These are phyloP conservation scores for Diplodia scrobiculata DNA, from an alignment of 2,329 filamentous ascomycete genomes.

Conservation along the genomic window DNA sequence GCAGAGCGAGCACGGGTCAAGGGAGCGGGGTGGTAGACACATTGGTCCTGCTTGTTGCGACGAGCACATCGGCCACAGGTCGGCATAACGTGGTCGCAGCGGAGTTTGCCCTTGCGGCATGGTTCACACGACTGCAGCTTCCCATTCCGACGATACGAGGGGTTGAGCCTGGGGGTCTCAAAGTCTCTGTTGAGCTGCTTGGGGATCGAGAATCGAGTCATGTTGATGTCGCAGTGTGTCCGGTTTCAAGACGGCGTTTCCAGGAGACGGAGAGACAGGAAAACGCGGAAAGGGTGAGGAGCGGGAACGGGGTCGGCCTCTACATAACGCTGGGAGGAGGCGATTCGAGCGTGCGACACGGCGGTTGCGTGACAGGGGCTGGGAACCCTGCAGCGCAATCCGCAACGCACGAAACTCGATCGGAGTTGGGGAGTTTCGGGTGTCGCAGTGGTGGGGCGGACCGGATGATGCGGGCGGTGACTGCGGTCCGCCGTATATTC, in stretches of 20 bases:
- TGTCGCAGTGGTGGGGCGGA: neutral
- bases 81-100: conserved; percentile 41
- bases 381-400: neutral
- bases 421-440: conserved; percentile 19
- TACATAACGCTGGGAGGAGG: neutral
- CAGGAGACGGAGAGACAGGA: neutral
- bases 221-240: neutral
- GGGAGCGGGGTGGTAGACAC: conserved; percentile 44
- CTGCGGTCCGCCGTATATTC: conserved; percentile 11
- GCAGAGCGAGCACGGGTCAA: conserved; percentile 32
- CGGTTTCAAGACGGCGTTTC: conserved; percentile 3
- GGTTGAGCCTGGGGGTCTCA: conserved; percentile 11
- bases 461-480: neutral
- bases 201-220: conserved; percentile 24
- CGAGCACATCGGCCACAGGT: conserved; percentile 41
- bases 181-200: conserved; percentile 6
- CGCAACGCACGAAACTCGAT: neutral
- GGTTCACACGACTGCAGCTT: conserved; percentile 45
- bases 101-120: conserved; percentile 34
- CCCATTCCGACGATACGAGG: conserved; percentile 41
- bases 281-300: neutral
- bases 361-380: neutral
- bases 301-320: neutral
- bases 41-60: conserved; percentile 37
- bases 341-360: neutral